Base-by-base conservation (phyloP, 495 filamentous ascomycete genomes). In the Durotheca rogersii region DNA sequence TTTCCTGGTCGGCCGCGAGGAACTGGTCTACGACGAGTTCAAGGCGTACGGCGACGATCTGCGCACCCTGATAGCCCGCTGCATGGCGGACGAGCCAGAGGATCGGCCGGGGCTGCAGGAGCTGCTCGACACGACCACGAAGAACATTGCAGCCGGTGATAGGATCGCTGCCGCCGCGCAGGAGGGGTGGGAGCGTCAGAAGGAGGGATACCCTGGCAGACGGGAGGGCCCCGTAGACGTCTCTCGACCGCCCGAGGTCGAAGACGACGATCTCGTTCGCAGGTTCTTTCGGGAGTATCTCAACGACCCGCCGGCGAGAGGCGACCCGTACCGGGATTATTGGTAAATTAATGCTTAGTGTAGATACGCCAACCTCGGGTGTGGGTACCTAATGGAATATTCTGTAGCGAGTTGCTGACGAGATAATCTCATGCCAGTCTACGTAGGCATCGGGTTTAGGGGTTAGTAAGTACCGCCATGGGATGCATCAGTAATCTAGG, bases 21-120 rank as follows among this genome's bases (percentile, higher is more conserved):
- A 29, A 16, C 6, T 3, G 3, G 33, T 44, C 0, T 40, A 52
- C 27, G 32, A 27, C 4, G 23, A 52, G 0, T 52, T 52, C 16
- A 30, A 19, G 16, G 7, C 1, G 0, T 44, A 58, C 14, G 16
- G 17, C 12, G 9, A 25, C 9, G 38, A 40, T 12, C 27, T 58
- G 19, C 54, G 54, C 14, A 52, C 37, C n/a, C n/a, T 58, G 7
- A 44, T 58, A 47, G 54, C 54, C 23, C 47, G 54, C 7, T 58
- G 54, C 20, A 58, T 58, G 54, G 54, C 54, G 0, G 42, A 58
- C 17, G 3, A 25, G 21, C 20, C 15, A 10, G 14, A 42, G 12
- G 47, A 58, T 7, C 54, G 54, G 6, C 54, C 54, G 7, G 14
- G 25, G 0, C 17, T 58, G 17, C 19, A 44, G 0, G 47, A 52